Evolutionary conservation across 2,329 filamentous ascomycete genomes (phyloP), one percentile per base, ranked within the genome.

Genomic region (Aureobasidium subglaciale): DNA sequence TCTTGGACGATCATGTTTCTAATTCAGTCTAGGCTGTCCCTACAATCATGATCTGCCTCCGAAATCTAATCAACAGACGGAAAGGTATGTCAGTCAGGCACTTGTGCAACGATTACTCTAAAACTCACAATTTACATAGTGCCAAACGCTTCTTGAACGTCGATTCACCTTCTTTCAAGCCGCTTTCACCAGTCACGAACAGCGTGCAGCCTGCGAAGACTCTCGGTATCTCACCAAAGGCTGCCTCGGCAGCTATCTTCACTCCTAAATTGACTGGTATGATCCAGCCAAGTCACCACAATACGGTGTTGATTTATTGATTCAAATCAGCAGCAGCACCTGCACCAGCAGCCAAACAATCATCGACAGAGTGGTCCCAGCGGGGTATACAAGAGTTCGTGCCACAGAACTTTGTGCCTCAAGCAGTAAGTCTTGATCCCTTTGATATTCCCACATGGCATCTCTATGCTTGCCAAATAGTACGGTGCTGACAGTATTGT

Each of bases 101-200:
- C n/a, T n/a, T n/a, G n/a, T n/a, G n/a, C n/a, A n/a, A n/a, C n/a
- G n/a, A n/a, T 35, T n/a, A 2, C 4, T n/a, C 13, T 10, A 6
- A 8, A 10, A 9, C 48, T 52, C 6, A 52, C 11, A 8, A 32
- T 37, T 22, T 37, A 2, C 11, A 24, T 34, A 58, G 54, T 20
- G 50, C 55, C 18, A 61, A 60, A 34, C 59, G 59, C 40, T 60
- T 60, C 32, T 61, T 99, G 62, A 99, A 95, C 70, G 93, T 96
- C 66, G 93, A 97, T 66, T 97, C 93, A 8, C 92, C 93, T 11
- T 89, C 92, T 45, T 99, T 99, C 70, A 96, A 90, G 0, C 92
- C 92, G 34, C 74, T 81, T 38, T 72, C 76, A 57, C 68, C 77
- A 11, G 73, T 71, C 57, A 71, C 73, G 25, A 75, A 76, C 64